Evolutionary conservation across 192 early-diverging fungal genomes (phyloP).

Genomic region (Funneliformis mosseae): DNA sequence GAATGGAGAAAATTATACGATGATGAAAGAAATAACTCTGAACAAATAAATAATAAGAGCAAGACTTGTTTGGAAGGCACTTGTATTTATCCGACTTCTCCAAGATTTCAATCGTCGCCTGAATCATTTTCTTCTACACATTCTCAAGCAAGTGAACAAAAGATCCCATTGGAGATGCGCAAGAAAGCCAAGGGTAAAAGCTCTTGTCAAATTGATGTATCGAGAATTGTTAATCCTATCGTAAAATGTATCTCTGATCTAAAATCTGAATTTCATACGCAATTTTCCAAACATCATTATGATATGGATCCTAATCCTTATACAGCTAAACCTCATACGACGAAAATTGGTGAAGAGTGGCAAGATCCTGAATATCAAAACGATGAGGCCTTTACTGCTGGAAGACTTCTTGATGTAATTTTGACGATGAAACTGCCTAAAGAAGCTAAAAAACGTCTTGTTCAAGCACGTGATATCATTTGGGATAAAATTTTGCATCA

Average conservation of each 20-base stretch:
- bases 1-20: neutral
- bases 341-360: neutral
- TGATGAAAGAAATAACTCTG: neutral
- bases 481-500: neutral
- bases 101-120: neutral
- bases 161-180: neutral
- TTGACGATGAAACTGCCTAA: neutral
- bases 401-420: neutral
- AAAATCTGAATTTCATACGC: neutral
- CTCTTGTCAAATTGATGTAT: neutral
- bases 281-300: conserved; percentile 5
- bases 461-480: conserved; percentile 14
- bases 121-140: neutral
- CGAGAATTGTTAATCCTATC: conserved; percentile 10
- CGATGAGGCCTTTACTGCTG: neutral
- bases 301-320: neutral
- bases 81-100: neutral
- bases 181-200: neutral
- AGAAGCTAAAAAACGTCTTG: conserved; percentile 3
- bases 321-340: neutral
- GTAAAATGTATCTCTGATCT: neutral
- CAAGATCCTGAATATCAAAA: conserved; percentile 3
- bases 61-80: neutral
- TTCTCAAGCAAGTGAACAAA: neutral
- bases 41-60: neutral